These are phyloP conservation scores for Penicillium tannophilum DNA, from an alignment of 495 filamentous ascomycete species.

Conservation along the genomic window DNA sequence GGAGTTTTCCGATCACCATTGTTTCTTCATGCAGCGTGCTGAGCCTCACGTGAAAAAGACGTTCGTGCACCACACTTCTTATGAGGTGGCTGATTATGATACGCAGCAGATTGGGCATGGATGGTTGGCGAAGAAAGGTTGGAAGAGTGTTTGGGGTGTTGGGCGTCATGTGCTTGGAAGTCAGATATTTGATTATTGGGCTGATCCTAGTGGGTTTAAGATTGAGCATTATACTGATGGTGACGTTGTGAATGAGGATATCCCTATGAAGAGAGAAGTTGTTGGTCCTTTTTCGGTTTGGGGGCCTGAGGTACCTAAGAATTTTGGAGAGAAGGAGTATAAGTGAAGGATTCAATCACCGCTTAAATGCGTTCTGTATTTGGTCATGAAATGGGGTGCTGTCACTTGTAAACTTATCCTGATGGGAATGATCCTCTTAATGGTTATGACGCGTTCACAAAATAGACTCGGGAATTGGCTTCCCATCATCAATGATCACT, in stretches of 20 bases:
- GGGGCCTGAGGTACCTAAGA: too few relatives aligned
- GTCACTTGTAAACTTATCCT: too few relatives aligned
- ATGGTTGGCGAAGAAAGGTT: conserved; percentile 64
- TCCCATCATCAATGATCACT: too few relatives aligned
- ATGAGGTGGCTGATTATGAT: conserved; percentile 77
- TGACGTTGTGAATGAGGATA: conserved; percentile 61
- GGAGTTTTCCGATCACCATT: conserved; percentile 68
- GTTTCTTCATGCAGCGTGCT: conserved; percentile 62
- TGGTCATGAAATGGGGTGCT: too few relatives aligned
- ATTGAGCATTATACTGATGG: conserved; percentile 74
- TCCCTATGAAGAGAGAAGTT: conserved; percentile 38
- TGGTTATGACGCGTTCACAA: too few relatives aligned
- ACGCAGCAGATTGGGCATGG: conserved; percentile 73
- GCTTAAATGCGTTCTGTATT: too few relatives aligned
- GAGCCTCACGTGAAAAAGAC: conserved; percentile 41
- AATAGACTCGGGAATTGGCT: too few relatives aligned
- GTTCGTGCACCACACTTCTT: conserved; percentile 70
- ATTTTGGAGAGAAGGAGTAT: too few relatives aligned
- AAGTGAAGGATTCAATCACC: too few relatives aligned
- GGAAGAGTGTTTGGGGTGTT: conserved; percentile 72
- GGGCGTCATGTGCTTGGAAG: conserved; percentile 73
- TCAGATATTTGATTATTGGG: conserved; percentile 83
- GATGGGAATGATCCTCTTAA: too few relatives aligned
- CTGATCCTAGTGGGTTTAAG: conserved; percentile 59
- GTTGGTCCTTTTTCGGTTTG: too few relatives aligned